Percentiles rank a stretch among this genome's conserved stretches.
Conservation (phyloP, 2,329 filamentous ascomycete species). For the Pezicula carpinea region DNA sequence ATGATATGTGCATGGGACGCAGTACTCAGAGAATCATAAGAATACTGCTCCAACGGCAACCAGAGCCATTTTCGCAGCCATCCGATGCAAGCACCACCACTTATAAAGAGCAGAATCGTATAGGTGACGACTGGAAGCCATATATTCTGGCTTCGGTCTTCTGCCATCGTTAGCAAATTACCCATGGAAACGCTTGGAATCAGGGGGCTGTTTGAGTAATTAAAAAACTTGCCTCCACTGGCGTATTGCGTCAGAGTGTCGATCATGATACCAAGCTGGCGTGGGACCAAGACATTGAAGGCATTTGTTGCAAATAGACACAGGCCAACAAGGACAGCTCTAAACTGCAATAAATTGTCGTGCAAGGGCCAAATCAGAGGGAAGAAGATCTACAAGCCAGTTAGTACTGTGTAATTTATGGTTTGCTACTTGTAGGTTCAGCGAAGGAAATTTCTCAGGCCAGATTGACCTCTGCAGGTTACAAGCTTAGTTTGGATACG, state of each 20-base stretch:
- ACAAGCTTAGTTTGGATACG: too few relatives aligned
- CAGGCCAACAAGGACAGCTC: conserved; percentile 59
- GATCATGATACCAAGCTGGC: conserved; percentile 75
- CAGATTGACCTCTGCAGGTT: too few relatives aligned
- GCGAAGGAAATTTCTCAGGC: too few relatives aligned
- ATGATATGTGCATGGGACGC: conserved; percentile 64
- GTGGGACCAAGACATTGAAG: conserved; percentile 73
- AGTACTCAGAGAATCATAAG: conserved; percentile 52
- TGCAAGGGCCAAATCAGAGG: conserved; percentile 75
- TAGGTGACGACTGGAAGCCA: conserved; percentile 50
- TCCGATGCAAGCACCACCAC: conserved; percentile 45
- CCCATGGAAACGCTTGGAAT: background rate
- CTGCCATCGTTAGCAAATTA: background rate
- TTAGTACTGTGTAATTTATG: conserved; percentile 1
- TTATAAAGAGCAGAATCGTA: conserved; percentile 42
- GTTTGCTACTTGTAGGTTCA: conserved; percentile 1
- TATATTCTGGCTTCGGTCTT: conserved; percentile 35
- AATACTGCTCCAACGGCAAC: conserved; percentile 51
- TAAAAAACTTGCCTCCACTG: conserved; percentile 14
- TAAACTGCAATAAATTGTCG: conserved; percentile 61
- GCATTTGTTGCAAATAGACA: conserved; percentile 68
- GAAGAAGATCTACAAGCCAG: conserved; percentile 55
- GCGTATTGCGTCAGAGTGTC: conserved; percentile 55
- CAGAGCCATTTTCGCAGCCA: conserved; percentile 47
- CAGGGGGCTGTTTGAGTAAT: too few relatives aligned